Conservation (phyloP, 345 rosid genomes). For the Linum lewisii region DNA sequence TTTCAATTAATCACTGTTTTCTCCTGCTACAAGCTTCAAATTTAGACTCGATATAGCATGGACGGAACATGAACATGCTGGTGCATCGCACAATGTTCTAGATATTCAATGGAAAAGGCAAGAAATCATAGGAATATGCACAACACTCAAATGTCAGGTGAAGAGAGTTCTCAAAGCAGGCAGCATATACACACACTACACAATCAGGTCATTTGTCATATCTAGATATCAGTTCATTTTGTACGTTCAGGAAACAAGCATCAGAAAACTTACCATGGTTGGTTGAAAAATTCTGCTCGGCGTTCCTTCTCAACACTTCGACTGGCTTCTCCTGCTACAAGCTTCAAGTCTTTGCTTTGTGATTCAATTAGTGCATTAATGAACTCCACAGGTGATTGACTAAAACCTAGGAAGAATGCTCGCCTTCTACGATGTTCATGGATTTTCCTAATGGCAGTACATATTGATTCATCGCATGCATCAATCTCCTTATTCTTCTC, state of each 20-base stretch:
- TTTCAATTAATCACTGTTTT: too few species aligned
- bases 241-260: neutral
- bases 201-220: neutral
- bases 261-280: conserved; percentile 67
- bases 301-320: conserved; percentile 86
- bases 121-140: too few species aligned
- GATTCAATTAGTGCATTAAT: conserved; percentile 87
- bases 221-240: neutral
- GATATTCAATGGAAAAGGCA: too few species aligned
- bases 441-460: conserved; percentile 80
- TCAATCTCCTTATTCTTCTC: conserved; percentile 98
- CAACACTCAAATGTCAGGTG: too few species aligned
- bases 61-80: too few species aligned
- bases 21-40: too few species aligned
- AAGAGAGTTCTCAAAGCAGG: too few species aligned
- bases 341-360: conserved; percentile 82
- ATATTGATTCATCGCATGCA: conserved; percentile 88
- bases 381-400: conserved; percentile 95
- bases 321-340: conserved; percentile 80
- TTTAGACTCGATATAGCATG: too few species aligned
- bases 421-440: conserved; percentile 89
- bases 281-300: conserved; percentile 78
- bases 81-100: too few species aligned
- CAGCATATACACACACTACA: neutral
- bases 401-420: conserved; percentile 92